Base-by-base conservation (phyloP, 2,329 filamentous ascomycete species). In the Cytospora piceicola region DNA sequence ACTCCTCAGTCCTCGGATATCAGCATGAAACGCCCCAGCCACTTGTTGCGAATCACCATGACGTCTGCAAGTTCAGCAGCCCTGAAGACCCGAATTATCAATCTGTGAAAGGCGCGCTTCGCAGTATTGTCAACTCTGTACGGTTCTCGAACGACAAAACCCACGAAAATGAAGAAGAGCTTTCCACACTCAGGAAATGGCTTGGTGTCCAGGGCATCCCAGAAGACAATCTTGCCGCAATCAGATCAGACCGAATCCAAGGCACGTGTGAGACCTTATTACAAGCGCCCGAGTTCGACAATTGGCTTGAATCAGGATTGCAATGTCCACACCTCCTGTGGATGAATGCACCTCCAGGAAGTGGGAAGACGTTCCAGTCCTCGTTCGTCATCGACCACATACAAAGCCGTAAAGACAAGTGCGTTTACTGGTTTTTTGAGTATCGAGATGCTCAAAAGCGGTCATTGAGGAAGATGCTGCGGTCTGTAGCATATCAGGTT, bases 21-120 rank as follows among this genome's bases (percentile, higher is more conserved):
- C 69, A 67, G 0, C 63, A 64, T 11, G 75, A 77, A 60, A 73
- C 63, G 0, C 67, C 67, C 0, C 42, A 61, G 9, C 70, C 72
- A 0, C 65, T 76, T 1, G 66, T 68, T 7, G 75, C 75, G 4
- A 69, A 77, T 63, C 75, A 77, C 55, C 74, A 73, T 34, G 67
- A 67, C 15, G 69, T 76, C 6, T 74, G 71, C 65, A 76, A 76
- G 61, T 77, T 71, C 58, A 58, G 57, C 14, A 62, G 62, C 15
- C 62, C 36, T 1, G 49, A 57, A 2, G 72, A 73, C 22, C 59
- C 70, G 2, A 73, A 70, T 30, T 73, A 73, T 51, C 52, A 52
- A 20, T 64, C 67, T 4, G 69, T 72, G 17, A 52, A 56, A 9
- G 66, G 65, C 1, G 70, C 67, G 2, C 58, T 72, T 11, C 68